A percentile compares a stretch with the other conserved stretches of the same genome.
phyloP scores from a whole-genome alignment of 2,329 filamentous ascomycete species.

The Akanthomyces lecanii region DNA sequence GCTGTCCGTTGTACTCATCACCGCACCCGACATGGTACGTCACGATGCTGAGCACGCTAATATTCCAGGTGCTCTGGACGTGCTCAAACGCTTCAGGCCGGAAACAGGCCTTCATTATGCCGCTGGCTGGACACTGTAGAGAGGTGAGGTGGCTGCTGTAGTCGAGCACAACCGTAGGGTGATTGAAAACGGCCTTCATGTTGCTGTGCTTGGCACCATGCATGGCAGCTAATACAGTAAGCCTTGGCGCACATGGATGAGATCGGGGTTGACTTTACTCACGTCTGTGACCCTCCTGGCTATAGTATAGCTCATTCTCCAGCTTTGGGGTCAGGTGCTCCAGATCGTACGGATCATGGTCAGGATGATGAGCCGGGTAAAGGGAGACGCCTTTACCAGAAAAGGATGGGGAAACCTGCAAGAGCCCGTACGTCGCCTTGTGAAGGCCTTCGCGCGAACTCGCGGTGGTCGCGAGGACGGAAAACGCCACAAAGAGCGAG shows the following conservation, averaged over 20 bases:
- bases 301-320: neutral
- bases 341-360: neutral
- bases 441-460: neutral
- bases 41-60: neutral
- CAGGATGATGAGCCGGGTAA: neutral
- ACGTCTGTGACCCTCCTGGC: constrained; percentile 14
- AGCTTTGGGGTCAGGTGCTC: neutral
- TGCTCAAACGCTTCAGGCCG: neutral
- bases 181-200: neutral
- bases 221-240: neutral
- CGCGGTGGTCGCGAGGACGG: no score
- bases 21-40: constrained; percentile 12
- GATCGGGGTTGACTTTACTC: neutral
- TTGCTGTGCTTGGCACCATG: constrained; percentile 9
- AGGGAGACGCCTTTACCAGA: neutral
- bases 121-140: neutral
- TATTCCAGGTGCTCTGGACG: neutral
- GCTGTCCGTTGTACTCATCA: neutral
- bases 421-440: neutral
- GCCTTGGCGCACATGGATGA: no score
- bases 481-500: no score
- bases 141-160: constrained; percentile 1
- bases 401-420: neutral
- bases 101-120: neutral
- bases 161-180: constrained; percentile 11